Evolutionary conservation across 495 filamentous ascomycete genomes (phyloP).

Genomic region (Cudoniella acicularis): DNA sequence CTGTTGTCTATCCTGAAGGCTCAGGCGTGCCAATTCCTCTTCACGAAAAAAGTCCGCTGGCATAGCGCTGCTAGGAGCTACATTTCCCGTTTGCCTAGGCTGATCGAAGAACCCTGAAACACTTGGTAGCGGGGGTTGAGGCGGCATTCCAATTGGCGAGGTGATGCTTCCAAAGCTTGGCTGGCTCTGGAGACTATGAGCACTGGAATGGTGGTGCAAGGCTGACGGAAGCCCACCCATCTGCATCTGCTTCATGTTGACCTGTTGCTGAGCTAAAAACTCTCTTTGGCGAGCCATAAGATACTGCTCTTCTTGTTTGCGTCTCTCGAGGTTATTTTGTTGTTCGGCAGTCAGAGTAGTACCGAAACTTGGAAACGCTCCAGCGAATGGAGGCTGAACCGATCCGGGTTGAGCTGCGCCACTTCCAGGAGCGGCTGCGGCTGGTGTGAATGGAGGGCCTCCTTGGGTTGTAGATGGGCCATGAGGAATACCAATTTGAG

Average conservation of each 20-base stretch:
- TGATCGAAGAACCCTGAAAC: conserved; percentile 69
- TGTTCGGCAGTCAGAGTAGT: conserved; percentile 95
- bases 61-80: conserved; percentile 19
- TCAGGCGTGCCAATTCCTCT: conserved; percentile 37
- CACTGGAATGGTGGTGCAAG: conserved; percentile 90
- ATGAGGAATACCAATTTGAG: conserved; percentile 91
- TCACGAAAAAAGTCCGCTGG: conserved; percentile 43
- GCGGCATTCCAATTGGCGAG: conserved; percentile 74
- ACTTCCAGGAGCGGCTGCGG: conserved; percentile 42
- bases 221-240: conserved; percentile 55
- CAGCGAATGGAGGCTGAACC: conserved; percentile 91
- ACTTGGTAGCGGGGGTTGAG: conserved; percentile 62
- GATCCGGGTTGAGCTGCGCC: conserved; percentile 47
- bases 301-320: conserved; percentile 98
- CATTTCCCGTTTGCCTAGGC: conserved; percentile 28
- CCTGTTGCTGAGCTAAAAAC: conserved; percentile 81
- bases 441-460: conserved; percentile 34
- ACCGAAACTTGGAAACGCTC: conserved; percentile 94
- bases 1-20: conserved; percentile 32
- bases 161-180: conserved; percentile 91
- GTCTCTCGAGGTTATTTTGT: conserved; percentile 91
- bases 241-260: conserved; percentile 70
- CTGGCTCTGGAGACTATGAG: conserved; percentile 92
- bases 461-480: conserved; percentile 54
- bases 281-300: conserved; percentile 93